phyloP scores from a whole-genome alignment of 805 yeast genomes.

The Starmera caribaea region DNA sequence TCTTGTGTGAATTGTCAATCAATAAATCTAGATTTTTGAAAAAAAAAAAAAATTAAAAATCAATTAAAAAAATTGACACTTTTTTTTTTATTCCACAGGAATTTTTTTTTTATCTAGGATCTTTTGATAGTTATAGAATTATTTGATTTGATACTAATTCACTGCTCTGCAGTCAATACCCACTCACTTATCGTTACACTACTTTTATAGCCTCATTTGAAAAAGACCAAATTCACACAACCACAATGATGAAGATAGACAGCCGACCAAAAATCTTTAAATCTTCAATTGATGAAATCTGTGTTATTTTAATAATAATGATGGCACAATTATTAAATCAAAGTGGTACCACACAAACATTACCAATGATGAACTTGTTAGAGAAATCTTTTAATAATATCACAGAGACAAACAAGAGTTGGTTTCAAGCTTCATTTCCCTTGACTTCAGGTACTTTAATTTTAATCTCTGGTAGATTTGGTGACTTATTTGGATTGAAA shows the following conservation, averaged over 20 bases:
- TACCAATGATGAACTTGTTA: constrained; percentile 26
- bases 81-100: no score
- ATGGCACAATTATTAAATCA: constrained; percentile 31
- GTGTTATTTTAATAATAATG: constrained; percentile 20
- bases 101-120: no score
- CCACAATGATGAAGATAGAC: not conserved
- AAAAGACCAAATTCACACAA: no score
- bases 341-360: constrained; percentile 28
- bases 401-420: constrained; percentile 25
- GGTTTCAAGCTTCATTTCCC: constrained; percentile 70
- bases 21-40: no score
- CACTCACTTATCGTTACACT: no score
- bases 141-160: no score
- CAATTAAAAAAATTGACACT: no score
- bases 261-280: not conserved
- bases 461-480: constrained; percentile 56
- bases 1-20: no score
- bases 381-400: constrained; percentile 23
- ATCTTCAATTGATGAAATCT: constrained; percentile 13
- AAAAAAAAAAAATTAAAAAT: no score
- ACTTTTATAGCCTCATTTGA: no score
- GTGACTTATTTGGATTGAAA: constrained; percentile 63
- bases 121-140: no score
- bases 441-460: constrained; percentile 68
- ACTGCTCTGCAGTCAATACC: no score